Base-by-base conservation (phyloP, 768 basidiomycete species). In the Auriscalpium orientale region DNA sequence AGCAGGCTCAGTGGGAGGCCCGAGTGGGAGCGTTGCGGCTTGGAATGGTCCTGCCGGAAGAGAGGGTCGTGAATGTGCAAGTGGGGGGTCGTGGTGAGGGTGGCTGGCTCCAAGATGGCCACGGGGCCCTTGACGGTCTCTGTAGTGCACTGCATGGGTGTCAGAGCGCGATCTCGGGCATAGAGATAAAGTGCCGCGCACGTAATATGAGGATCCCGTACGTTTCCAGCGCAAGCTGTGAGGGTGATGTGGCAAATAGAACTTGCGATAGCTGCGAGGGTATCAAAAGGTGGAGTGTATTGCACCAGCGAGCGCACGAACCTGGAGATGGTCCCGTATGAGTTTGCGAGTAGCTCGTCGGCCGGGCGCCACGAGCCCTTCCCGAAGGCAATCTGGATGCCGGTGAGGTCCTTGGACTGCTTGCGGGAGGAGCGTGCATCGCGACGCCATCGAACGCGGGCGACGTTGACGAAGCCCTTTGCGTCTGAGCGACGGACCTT, bases 191-290 rank as follows among this genome's bases (percentile, higher is more conserved):
- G 18, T 18, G 47, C 13, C 8, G 22, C 72, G 55, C 64, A 79
- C 77, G 35, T 66, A 61, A 63, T 71, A 79, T 15, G 63, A 55
- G 33, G 61, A 68, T 1, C 81, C 84, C 15, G 78, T 72, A 46
- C 78, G 79, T 61, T 83, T 87, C 89, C 89, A 91, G 68, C 84
- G 87, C 67, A 90, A 66, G 16, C 70, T 70, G 45, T 83, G 79
- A 0, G 80, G 74, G 62, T 82, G 82, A 60, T 83, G 77, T 1
- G 87, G 89, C 20, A 90, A 74, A 53, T 72, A 75, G 65, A 91
- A 91, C 68, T 81, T 87, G 56, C 82, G 82, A 6, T 72, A 67
- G 71, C 76, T 68, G 71, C 3, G 43, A n/a, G 64, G 55, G 49
- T 33, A 59, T 28, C 28, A 54, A 33, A 59, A 51, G 38, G 55